Percentiles rank a stretch among this genome's conserved stretches.
Evolutionary conservation across 495 filamentous ascomycete genomes (phyloP).

Genomic region (Podospora didyma): DNA sequence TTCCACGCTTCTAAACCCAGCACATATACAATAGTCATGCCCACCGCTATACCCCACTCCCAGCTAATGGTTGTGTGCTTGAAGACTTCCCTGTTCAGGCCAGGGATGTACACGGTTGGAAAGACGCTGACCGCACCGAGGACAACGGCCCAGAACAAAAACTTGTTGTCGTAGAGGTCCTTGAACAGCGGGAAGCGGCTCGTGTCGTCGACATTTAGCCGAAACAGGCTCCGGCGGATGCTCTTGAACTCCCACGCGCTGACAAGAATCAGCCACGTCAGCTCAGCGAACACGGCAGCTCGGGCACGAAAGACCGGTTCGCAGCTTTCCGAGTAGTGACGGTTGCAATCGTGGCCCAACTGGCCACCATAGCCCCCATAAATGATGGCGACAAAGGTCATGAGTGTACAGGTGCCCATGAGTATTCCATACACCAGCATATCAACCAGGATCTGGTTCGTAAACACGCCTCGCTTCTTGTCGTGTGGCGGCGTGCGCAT

Average conservation of each 20-base stretch:
- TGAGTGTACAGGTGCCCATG: constrained; percentile 64
- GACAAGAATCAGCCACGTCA: constrained; percentile 70
- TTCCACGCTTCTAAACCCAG: constrained; percentile 66
- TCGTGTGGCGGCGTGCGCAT: constrained; percentile 70
- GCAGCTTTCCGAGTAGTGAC: constrained; percentile 50
- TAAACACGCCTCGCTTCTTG: constrained; percentile 65
- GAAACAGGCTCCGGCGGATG: constrained; percentile 66
- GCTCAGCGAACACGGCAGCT: constrained; percentile 69
- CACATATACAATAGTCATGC: constrained; percentile 58
- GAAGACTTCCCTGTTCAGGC: constrained; percentile 65
- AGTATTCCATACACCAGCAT: constrained; percentile 70
- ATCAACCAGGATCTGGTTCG: constrained; percentile 61
- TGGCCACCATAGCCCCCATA: constrained; percentile 55
- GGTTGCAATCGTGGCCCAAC: constrained; percentile 66
- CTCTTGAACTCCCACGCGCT: constrained; percentile 74
- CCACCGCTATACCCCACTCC: constrained; percentile 67
- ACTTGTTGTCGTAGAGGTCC: constrained; percentile 65
- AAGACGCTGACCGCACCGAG: constrained; percentile 65
- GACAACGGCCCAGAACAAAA: constrained; percentile 70
- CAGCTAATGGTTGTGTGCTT: constrained; percentile 69
- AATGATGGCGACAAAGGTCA: constrained; percentile 65
- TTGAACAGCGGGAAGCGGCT: constrained; percentile 53
- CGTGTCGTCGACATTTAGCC: constrained; percentile 53
- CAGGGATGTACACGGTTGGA: constrained; percentile 69
- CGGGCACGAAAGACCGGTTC: constrained; percentile 68